These are phyloP conservation scores for Trifolium dubium DNA, from an alignment of 306 rosid genomes.

Conservation along the genomic window DNA sequence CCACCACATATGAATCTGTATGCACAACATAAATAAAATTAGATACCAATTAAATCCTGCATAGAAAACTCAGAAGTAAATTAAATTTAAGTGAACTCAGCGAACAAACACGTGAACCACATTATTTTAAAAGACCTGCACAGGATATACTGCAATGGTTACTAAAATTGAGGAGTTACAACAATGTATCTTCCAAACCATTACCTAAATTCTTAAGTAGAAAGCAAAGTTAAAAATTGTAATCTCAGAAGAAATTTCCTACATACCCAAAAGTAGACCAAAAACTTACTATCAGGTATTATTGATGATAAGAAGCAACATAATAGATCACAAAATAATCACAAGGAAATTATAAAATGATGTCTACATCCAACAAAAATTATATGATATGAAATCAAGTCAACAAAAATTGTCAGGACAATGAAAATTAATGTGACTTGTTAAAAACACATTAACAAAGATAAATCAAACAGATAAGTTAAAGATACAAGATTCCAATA, in stretches of 20 bases:
- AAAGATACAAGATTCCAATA: no score
- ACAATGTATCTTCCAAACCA: neutral
- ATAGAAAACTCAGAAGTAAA: neutral
- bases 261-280: no score
- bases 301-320: neutral
- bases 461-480: neutral
- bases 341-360: neutral
- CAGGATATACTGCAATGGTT: neutral
- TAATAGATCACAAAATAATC: neutral
- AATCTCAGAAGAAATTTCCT: neutral
- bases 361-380: neutral
- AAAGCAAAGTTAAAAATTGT: neutral
- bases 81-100: neutral
- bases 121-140: neutral
- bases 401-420: no score
- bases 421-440: neutral
- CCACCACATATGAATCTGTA: no score
- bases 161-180: neutral
- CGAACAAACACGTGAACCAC: neutral
- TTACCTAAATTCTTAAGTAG: neutral
- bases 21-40: neutral
- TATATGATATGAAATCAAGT: no score
- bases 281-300: no score
- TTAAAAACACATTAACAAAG: neutral
- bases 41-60: neutral